These are phyloP conservation scores for Microglena sp. DNA, from an alignment of 139 green algal genomes.

Conservation along the genomic window DNA sequence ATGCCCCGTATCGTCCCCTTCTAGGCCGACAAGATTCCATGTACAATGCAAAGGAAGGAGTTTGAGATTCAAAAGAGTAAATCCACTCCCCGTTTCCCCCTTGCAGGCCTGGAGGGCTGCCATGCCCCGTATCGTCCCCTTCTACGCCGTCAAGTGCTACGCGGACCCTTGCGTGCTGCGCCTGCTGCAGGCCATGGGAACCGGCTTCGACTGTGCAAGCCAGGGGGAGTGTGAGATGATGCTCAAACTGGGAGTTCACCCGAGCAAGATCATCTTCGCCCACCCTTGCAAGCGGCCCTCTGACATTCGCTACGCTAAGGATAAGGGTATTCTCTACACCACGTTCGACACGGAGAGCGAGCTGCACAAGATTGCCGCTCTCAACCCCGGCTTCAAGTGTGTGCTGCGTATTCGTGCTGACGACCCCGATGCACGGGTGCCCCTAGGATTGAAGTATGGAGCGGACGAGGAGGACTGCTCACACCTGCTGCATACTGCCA, in stretches of 20 bases:
- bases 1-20: too few relatives aligned
- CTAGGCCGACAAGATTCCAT: constrained; percentile 94
- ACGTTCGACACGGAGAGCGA: constrained; percentile 91
- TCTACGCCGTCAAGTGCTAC: constrained; percentile 96
- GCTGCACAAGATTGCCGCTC: constrained; percentile 78
- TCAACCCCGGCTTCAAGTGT: constrained; percentile 51
- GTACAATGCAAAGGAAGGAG: too few relatives aligned
- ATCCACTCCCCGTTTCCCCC: background rate
- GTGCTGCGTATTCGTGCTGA: constrained; percentile 87
- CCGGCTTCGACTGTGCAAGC: constrained; percentile 91
- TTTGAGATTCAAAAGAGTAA: too few relatives aligned
- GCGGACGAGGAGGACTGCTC: constrained; percentile 57
- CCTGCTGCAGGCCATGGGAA: constrained; percentile 71
- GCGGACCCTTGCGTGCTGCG: constrained; percentile 73
- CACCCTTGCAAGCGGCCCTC: constrained; percentile 86
- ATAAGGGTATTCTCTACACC: constrained; percentile 42
- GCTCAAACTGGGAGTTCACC: constrained; percentile 60
- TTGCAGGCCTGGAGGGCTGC: constrained; percentile 54
- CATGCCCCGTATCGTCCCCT: constrained; percentile 83
- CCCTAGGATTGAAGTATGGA: constrained; percentile 84
- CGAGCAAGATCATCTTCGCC: constrained; percentile 82
- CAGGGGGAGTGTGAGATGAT: constrained; percentile 78
- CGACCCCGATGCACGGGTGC: constrained; percentile 58
- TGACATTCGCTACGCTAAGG: constrained; percentile 59
- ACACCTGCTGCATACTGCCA: constrained; percentile 43